Conservation (phyloP, 2,329 filamentous ascomycete genomes). For the Fusarium buharicum region DNA sequence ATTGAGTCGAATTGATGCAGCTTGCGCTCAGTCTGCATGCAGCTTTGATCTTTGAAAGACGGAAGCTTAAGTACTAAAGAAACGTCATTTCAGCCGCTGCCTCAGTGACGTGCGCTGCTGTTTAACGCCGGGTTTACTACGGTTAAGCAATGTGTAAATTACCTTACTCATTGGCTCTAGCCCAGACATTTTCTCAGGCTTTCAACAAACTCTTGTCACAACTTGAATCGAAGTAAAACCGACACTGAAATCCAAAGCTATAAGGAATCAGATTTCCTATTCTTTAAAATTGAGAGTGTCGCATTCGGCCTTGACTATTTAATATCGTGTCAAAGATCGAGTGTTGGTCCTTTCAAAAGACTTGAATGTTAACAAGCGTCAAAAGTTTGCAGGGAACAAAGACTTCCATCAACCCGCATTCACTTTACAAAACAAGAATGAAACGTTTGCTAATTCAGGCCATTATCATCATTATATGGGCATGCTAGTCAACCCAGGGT, state of each 20-base stretch:
- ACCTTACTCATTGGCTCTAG: background rate
- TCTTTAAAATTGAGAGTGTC: slow-evolving; percentile 6
- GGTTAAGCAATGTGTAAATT: slow-evolving; percentile 34
- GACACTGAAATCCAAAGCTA: too few species aligned
- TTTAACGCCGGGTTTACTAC: slow-evolving; percentile 39
- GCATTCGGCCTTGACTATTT: slow-evolving; percentile 10
- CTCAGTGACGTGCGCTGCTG: slow-evolving; percentile 32
- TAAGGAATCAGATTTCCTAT: too few species aligned
- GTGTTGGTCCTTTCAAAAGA: slow-evolving; percentile 20
- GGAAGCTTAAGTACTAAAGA: slow-evolving; percentile 29
- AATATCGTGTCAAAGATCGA: background rate
- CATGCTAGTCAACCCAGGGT: slow-evolving; percentile 22
- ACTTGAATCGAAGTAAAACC: too few species aligned
- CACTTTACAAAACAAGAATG: slow-evolving; percentile 21
- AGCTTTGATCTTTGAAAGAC: background rate
- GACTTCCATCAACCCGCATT: slow-evolving; percentile 29
- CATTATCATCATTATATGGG: slow-evolving; percentile 30
- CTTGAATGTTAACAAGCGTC: slow-evolving; percentile 13
- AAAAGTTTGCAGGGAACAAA: slow-evolving; percentile 26
- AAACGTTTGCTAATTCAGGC: slow-evolving; percentile 1
- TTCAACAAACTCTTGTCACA: too few species aligned
- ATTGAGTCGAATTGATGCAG: background rate
- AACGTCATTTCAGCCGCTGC: slow-evolving; percentile 46
- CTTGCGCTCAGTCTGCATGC: background rate
- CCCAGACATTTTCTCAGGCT: background rate